Conservation (phyloP, 108 stramenopile genomes). For the Cyclotella baltica region DNA sequence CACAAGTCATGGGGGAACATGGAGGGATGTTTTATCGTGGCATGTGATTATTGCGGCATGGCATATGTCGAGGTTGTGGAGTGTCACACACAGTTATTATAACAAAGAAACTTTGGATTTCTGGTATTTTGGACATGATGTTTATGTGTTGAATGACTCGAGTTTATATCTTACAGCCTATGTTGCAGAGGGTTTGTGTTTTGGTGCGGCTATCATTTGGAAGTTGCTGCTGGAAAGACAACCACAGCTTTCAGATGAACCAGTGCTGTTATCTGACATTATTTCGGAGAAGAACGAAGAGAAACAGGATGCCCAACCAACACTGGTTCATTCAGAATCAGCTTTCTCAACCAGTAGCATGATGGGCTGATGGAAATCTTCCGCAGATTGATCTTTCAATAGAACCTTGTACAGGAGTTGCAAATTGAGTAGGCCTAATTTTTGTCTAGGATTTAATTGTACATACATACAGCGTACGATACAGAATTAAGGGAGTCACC, state of each 20-base stretch:
- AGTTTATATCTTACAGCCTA: conserved; percentile 61
- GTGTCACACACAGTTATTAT: conserved; percentile 54
- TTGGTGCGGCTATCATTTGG: conserved; percentile 28
- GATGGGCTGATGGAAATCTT: not conserved
- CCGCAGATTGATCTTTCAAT: too few relatives aligned
- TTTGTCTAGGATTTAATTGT: not conserved
- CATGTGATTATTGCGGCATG: conserved; percentile 54
- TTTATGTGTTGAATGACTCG: conserved; percentile 58
- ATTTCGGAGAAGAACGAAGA: not conserved
- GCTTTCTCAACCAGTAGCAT: conserved; percentile 2
- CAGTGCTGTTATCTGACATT: not conserved
- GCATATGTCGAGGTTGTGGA: conserved; percentile 53
- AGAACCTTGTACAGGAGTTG: too few relatives aligned
- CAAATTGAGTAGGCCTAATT: too few relatives aligned
- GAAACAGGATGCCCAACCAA: not conserved
- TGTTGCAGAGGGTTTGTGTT: conserved; percentile 51
- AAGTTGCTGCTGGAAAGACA: conserved; percentile 10
- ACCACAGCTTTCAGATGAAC: not conserved
- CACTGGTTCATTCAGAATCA: conserved; percentile 13
- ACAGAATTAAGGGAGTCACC: not conserved
- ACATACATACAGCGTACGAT: not conserved
- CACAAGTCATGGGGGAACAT: conserved; percentile 19
- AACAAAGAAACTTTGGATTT: conserved; percentile 41
- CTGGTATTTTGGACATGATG: conserved; percentile 63
- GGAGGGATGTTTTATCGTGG: conserved; percentile 44